phyloP scores from a whole-genome alignment of 805 yeast genomes.

The Cyberlindnera bimundalis region DNA sequence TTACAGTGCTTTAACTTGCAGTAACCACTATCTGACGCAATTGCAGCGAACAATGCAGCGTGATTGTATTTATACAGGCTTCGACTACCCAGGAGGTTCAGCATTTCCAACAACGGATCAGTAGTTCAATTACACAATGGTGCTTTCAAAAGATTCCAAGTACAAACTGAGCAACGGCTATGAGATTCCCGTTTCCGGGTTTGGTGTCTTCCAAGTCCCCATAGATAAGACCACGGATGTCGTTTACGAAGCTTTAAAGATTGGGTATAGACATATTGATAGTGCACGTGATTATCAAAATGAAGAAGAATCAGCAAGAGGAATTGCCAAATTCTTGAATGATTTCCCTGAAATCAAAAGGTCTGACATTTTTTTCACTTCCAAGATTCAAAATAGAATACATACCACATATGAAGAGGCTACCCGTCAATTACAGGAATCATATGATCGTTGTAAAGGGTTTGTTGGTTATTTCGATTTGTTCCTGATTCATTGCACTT shows the following conservation, averaged over 20 bases:
- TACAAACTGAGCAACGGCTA: slow-evolving; percentile 21
- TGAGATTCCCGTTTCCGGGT: slow-evolving; percentile 25
- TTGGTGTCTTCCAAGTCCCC: slow-evolving; percentile 26
- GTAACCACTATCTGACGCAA: too few species aligned
- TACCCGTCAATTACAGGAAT: slow-evolving; percentile 42
- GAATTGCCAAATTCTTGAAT: slow-evolving; percentile 22
- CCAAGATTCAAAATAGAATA: slow-evolving; percentile 19
- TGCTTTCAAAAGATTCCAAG: slow-evolving; percentile 16
- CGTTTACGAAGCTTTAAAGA: slow-evolving; percentile 23
- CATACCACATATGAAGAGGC: slow-evolving; percentile 13
- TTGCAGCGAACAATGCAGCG: too few species aligned
- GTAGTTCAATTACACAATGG: background rate
- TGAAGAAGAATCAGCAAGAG: slow-evolving; percentile 22
- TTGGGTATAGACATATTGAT: slow-evolving; percentile 28
- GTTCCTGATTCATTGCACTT: slow-evolving; percentile 64
- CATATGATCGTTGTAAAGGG: slow-evolving; percentile 47
- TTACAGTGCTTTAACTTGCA: too few species aligned
- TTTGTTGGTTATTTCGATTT: slow-evolving; percentile 63
- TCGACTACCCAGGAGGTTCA: too few species aligned
- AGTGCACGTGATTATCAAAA: slow-evolving; percentile 21
- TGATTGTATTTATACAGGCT: too few species aligned
- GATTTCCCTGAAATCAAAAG: slow-evolving; percentile 22
- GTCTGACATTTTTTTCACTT: slow-evolving; percentile 25
- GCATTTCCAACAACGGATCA: too few species aligned
- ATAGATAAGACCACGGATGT: slow-evolving; percentile 18